Evolutionary conservation across 257 asterid species (phyloP), one percentile per base, ranked within the genome.

Genomic region (Solanum megistacrolobum): DNA sequence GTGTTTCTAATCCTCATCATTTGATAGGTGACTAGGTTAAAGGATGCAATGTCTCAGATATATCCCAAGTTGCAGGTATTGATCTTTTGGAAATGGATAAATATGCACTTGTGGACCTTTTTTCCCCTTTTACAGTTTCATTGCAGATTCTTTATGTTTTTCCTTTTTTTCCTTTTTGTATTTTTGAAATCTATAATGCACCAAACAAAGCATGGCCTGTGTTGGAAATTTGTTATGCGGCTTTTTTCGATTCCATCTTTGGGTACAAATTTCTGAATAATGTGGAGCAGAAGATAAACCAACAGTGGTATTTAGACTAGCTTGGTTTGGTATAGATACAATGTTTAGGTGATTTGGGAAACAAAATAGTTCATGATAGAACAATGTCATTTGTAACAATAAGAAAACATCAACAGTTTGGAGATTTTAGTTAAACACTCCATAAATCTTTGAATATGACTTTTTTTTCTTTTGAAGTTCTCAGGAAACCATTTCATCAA

Each of bases 11-110:
- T 83, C 65, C 66, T 86, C 69, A 29, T 68, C 69, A 58, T 89
- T 76, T 75, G 43, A 86, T 91, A 96, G 98, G 99, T 94, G 27
- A 90, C 95, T 87, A 95, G 93, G 89, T 83, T 96, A 92, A 96
- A 95, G 93, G 98, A 97, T 78, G 96, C 96, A 62, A 97, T 96
- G 99, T 93, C 98, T 52, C 92, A 92, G 90, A 91, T 93, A 87
- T 96, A 96, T 88, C 96, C 94, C 39, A 93, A 97, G 94, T 88
- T 97, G 83, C 98, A 97, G 98, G 99, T 97, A 91, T 72, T 85
- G 25, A 60, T 38, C 36, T 68, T 58, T 21, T 36, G 35, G 66
- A 84, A 32, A 36, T 62, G 79, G 38, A 46, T 41, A 60, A 29
- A 46, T 82, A 18, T 27, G 62, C 85, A 46, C 68, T 27, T 81